These are phyloP conservation scores for Darksidea phi DNA, from an alignment of 495 filamentous ascomycete species.

Conservation along the genomic window DNA sequence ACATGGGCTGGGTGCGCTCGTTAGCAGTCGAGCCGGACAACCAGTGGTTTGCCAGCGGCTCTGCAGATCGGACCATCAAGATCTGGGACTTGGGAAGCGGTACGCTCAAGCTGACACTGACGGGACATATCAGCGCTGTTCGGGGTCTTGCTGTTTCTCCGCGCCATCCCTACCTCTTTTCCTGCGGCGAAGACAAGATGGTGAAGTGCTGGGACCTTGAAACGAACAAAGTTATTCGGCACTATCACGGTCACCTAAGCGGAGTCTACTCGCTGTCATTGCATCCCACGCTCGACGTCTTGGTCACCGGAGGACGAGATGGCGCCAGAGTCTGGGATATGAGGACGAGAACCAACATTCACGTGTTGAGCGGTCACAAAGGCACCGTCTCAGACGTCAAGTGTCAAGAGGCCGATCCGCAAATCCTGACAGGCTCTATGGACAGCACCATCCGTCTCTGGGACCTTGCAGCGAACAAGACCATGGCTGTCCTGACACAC, in stretches of 20 bases:
- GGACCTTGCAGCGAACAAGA: constrained; percentile 95
- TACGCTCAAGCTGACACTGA: constrained; percentile 77
- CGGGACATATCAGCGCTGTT: constrained; percentile 96
- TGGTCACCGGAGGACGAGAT: constrained; percentile 93
- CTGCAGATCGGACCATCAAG: constrained; percentile 96
- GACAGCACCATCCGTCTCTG: constrained; percentile 92
- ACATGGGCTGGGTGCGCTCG: constrained; percentile 90
- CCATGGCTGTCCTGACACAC: constrained; percentile 93
- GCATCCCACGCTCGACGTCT: constrained; percentile 89
- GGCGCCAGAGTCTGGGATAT: constrained; percentile 98
- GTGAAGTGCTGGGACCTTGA: constrained; percentile 99
- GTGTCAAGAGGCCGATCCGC: constrained; percentile 94
- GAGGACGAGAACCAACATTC: constrained; percentile 91
- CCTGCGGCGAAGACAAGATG: constrained; percentile 99
- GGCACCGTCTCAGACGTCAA: constrained; percentile 84
- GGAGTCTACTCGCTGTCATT: constrained; percentile 90
- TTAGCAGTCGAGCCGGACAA: constrained; percentile 93
- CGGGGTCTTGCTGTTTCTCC: constrained; percentile 90
- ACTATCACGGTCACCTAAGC: constrained; percentile 96
- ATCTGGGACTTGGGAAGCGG: constrained; percentile 96
- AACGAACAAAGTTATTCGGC: constrained; percentile 96
- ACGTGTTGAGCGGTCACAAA: constrained; percentile 84
- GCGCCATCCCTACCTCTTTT: constrained; percentile 95
- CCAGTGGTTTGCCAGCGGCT: constrained; percentile 95
- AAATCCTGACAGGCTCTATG: constrained; percentile 86